phyloP scores from a whole-genome alignment of 2,329 filamentous ascomycete species.

The Botryotinia convoluta region DNA sequence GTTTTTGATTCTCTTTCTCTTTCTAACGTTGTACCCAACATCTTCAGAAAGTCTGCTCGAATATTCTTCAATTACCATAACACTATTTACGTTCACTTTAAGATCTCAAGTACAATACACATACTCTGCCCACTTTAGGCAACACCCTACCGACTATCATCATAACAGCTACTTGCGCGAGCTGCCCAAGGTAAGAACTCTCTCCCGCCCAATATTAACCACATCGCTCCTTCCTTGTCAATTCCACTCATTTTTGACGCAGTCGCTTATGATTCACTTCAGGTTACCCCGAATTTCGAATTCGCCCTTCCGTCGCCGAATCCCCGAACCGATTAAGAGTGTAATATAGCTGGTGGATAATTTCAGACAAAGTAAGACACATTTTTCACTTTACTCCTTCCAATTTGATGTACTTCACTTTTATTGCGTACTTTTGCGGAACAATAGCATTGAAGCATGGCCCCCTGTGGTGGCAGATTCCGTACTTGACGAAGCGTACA shows the following conservation, averaged over 20 bases:
- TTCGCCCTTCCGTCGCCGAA: background rate
- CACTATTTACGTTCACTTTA: background rate
- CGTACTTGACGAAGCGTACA: too few species aligned
- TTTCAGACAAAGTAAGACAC: background rate
- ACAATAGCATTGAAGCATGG: background rate
- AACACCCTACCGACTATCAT: background rate
- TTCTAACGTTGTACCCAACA: background rate
- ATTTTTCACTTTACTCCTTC: background rate
- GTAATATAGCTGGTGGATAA: background rate
- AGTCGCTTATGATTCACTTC: background rate
- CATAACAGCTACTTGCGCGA: background rate
- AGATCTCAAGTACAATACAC: background rate
- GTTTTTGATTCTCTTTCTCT: background rate
- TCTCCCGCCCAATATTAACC: background rate
- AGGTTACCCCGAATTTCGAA: background rate
- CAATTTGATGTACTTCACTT: background rate
- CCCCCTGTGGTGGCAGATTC: too few species aligned
- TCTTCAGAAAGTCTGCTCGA: background rate
- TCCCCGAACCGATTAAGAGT: background rate
- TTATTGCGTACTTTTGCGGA: background rate
- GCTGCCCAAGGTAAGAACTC: background rate
- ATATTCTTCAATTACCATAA: background rate
- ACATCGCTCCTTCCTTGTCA: background rate
- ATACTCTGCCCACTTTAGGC: background rate
- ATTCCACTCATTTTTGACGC: background rate